Base-by-base conservation (phyloP, 495 filamentous ascomycete species). In the Neurospora tetraspora region DNA sequence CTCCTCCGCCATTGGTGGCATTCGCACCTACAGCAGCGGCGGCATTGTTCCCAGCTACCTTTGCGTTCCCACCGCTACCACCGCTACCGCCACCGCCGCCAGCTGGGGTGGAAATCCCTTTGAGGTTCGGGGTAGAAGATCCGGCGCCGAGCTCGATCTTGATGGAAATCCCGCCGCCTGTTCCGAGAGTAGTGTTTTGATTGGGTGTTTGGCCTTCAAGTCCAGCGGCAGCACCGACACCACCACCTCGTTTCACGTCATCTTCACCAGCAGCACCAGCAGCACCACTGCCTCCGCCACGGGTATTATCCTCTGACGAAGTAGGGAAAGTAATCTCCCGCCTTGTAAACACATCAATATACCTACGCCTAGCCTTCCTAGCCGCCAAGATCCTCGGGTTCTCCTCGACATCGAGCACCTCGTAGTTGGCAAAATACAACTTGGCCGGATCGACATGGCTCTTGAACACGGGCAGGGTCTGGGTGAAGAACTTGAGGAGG, bases 341-440 rank as follows among this genome's bases (percentile, higher is more conserved):
- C 38, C 81, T 73, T 72, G 79, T 85, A 68, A 86, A 86, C 12
- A 85, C 79, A 71, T 86, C 85, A 12, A 86, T 76, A 14, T 80
- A 80, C 68, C 45, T 69, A 2, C 78, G 74, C 23, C n/a, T 74
- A 1, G 69, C 73, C 71, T 73, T 80, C 70, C 74, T 75, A 40
- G 38, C 45, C 3, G 72, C 74, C 34, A 86, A 71, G 18, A 73
- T 75, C 34, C 71, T 74, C 14, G 76, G 73, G 45, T 78, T 78
- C 34, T 87, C 84, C 16, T 83, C 78, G 7, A 87, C 78, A 70
- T 87, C 85, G 61, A 88, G 81, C 69, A 87, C 70, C 27, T 75
- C 74, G 69, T 83, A 87, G 71, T 87, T 83, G 7, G 80, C 82
- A 76, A 87, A 88, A 73, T 85, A 87, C 10, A 88, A 75, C 78